phyloP scores from a whole-genome alignment of 1,284 basidiomycete genomes.

The Heliocybe sulcata region DNA sequence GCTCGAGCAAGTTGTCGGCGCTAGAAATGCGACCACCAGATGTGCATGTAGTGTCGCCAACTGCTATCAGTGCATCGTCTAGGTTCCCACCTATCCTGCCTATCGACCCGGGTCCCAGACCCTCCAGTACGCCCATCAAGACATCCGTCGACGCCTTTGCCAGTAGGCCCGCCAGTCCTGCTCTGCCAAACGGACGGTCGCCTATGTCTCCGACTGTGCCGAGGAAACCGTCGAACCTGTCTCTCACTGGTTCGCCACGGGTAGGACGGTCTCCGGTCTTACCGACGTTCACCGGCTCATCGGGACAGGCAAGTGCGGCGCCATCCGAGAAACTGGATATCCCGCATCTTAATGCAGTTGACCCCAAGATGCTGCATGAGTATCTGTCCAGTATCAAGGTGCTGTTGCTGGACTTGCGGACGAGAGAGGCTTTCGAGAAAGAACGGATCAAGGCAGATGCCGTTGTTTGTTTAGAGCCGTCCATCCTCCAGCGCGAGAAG shows the following conservation, averaged over 20 bases:
- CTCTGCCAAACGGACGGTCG: slow-evolving; percentile 23
- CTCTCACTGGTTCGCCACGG: slow-evolving; percentile 16
- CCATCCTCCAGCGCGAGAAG: slow-evolving; percentile 63
- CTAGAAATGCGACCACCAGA: slow-evolving; percentile 8
- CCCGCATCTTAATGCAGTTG: slow-evolving; percentile 48
- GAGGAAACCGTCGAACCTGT: slow-evolving; percentile 39
- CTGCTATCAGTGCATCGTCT: slow-evolving; percentile 4
- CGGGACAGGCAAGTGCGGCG: slow-evolving; percentile 24
- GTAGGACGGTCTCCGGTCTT: slow-evolving; percentile 12
- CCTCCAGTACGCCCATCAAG: slow-evolving; percentile 68
- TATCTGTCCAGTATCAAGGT: slow-evolving; percentile 61
- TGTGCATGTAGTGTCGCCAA: not conserved
- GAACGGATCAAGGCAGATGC: slow-evolving; percentile 69
- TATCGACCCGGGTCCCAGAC: slow-evolving; percentile 49
- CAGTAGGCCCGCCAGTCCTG: slow-evolving; percentile 52
- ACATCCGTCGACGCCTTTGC: slow-evolving; percentile 45
- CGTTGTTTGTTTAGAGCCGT: slow-evolving; percentile 83
- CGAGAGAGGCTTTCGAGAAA: slow-evolving; percentile 66
- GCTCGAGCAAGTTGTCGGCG: slow-evolving; percentile 10
- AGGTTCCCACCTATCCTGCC: slow-evolving; percentile 24
- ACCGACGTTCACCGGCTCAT: slow-evolving; percentile 3
- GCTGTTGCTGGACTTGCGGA: slow-evolving; percentile 79
- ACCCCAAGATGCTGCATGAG: slow-evolving; percentile 51
- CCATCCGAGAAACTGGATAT: slow-evolving; percentile 33
- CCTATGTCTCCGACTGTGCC: slow-evolving; percentile 30